These are phyloP conservation scores for Puya raimondii DNA, from an alignment of 176 grass and related monocot genomes.

Conservation along the genomic window DNA sequence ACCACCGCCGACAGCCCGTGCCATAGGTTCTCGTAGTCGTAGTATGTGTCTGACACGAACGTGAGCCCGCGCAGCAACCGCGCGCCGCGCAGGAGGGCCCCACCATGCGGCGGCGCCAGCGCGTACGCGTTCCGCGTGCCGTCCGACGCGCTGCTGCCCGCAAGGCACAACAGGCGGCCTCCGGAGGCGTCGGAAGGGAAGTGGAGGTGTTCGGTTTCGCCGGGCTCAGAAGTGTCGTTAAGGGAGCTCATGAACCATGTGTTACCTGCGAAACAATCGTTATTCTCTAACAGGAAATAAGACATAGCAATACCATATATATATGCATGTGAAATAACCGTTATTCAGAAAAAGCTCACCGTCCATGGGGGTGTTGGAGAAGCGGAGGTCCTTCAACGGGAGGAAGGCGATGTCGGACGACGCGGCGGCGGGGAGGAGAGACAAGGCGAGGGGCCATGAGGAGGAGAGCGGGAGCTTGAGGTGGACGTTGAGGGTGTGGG, in stretches of 20 bases:
- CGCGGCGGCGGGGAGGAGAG: not conserved
- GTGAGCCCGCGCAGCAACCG: slow-evolving; percentile 1
- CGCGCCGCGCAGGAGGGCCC: not conserved
- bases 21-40: not conserved
- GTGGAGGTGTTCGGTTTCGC: slow-evolving; percentile 6
- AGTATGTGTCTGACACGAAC: slow-evolving; percentile 9
- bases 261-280: not conserved
- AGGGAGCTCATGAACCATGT: slow-evolving; percentile 21
- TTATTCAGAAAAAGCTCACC: not conserved
- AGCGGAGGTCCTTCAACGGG: slow-evolving; percentile 9
- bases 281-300: no score
- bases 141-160: not conserved
- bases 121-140: slow-evolving; percentile 12
- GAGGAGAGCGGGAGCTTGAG: not conserved
- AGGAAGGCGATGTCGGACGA: not conserved
- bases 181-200: slow-evolving; percentile 1
- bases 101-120: not conserved
- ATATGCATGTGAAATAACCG: no score
- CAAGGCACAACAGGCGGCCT: slow-evolving; percentile 7
- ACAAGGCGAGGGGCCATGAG: not conserved
- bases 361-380: not conserved
- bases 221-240: slow-evolving; percentile 5
- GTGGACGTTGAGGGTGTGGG: not conserved
- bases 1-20: slow-evolving; percentile 3
- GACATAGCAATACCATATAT: no score